phyloP scores from a whole-genome alignment of 257 asterid genomes.

The Fraxinus pennsylvanica region DNA sequence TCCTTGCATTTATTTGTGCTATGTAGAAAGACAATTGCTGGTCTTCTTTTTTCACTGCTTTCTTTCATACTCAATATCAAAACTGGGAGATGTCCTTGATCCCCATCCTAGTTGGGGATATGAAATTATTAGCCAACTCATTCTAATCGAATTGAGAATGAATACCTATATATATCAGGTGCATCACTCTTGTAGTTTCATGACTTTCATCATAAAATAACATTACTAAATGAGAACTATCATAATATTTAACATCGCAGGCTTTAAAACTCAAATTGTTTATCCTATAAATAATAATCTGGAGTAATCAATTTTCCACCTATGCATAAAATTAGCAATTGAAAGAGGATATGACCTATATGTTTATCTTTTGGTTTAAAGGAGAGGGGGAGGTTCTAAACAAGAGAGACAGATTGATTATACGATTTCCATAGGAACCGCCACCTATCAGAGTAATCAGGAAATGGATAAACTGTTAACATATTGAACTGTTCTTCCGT shows the following conservation, averaged over 20 bases:
- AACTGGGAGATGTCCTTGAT: conserved; percentile 89
- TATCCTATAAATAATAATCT: background rate
- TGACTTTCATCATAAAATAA: conserved; percentile 6
- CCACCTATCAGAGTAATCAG: conserved; percentile 2
- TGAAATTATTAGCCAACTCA: background rate
- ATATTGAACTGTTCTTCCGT: background rate
- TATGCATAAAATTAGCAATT: too few species aligned
- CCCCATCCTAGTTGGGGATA: conserved; percentile 61
- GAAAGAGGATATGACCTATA: too few species aligned
- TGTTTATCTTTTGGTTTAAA: too few species aligned
- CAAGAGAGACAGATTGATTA: background rate
- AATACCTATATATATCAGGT: background rate
- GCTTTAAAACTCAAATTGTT: background rate
- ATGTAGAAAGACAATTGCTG: conserved; percentile 79
- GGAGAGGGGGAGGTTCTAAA: background rate
- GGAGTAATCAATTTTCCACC: too few species aligned
- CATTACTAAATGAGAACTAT: background rate
- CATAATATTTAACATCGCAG: background rate
- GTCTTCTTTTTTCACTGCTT: conserved; percentile 52
- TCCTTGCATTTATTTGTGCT: conserved; percentile 91
- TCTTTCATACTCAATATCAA: conserved; percentile 67
- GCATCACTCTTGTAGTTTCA: conserved; percentile 17
- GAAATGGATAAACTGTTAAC: background rate
- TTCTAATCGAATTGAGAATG: background rate
- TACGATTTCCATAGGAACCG: background rate